Conservation (phyloP, 352 stramenopile species). For the Globisporangium sylvaticum region DNA sequence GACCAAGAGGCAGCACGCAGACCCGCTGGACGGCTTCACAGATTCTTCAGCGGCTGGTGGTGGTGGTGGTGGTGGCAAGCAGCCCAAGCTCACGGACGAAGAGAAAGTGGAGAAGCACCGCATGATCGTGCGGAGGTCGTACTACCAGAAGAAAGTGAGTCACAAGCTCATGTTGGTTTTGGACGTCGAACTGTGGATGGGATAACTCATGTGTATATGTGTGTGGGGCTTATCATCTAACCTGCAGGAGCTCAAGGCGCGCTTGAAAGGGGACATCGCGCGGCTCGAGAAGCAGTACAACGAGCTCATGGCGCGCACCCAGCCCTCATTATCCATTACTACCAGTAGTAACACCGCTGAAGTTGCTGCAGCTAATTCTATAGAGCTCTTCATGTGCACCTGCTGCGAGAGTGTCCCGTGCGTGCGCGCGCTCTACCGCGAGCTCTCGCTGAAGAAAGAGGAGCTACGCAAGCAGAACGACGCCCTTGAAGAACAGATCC, state of each 20-base stretch:
- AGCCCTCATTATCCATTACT: neutral
- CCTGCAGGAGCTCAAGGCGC: slow-evolving; percentile 18
- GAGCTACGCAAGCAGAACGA: slow-evolving; percentile 21
- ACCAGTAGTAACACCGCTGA: neutral
- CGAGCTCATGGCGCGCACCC: slow-evolving; percentile 18
- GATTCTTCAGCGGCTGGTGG: neutral
- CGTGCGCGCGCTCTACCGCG: slow-evolving; percentile 17
- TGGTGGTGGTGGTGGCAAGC: neutral
- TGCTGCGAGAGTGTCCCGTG: slow-evolving; percentile 8
- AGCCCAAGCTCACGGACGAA: slow-evolving; percentile 23
- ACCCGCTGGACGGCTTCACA: neutral
- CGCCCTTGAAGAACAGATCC: slow-evolving; percentile 24
- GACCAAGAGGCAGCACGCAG: neutral
- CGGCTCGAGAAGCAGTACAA: slow-evolving; percentile 27
- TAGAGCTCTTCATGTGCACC: slow-evolving; percentile 11
- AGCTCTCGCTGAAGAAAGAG: slow-evolving; percentile 25
- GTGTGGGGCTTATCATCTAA: neutral
- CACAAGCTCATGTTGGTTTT: neutral
- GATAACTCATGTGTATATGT: neutral
- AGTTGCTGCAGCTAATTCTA: neutral
- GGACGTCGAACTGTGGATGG: neutral
- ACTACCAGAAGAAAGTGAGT: slow-evolving; percentile 36
- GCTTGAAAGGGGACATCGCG: slow-evolving; percentile 24
- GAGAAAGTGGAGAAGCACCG: slow-evolving; percentile 49
- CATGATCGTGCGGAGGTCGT: slow-evolving; percentile 40